Conservation (phyloP, 805 yeast species). For the Pichia insulana region DNA sequence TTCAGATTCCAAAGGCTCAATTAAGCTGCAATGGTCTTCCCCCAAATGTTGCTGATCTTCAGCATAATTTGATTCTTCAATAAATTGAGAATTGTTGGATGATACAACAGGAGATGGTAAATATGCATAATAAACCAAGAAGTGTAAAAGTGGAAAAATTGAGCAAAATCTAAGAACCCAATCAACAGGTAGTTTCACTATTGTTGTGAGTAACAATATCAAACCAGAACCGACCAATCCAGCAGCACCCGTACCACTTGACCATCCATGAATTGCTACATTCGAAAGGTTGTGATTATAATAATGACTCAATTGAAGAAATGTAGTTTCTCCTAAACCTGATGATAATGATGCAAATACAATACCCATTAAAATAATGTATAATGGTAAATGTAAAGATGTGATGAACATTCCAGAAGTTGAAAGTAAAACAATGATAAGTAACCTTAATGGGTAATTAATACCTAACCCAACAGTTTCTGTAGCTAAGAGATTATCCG, state of each 20-base stretch:
- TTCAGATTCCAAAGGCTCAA: not conserved
- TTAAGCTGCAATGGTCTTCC: not conserved
- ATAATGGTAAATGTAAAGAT: constrained; percentile 33
- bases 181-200: constrained; percentile 48
- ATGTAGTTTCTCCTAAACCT: constrained; percentile 87
- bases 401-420: constrained; percentile 67
- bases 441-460: constrained; percentile 44
- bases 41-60: too few relatives aligned
- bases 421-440: constrained; percentile 48
- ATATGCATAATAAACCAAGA: constrained; percentile 21
- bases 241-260: constrained; percentile 95
- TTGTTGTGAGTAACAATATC: constrained; percentile 64
- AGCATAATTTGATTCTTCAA: not conserved
- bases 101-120: constrained; percentile 15
- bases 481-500: too few relatives aligned
- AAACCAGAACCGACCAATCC: constrained; percentile 77
- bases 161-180: constrained; percentile 51
- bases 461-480: constrained; percentile 4
- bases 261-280: constrained; percentile 68
- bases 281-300: constrained; percentile 33
- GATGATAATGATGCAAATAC: constrained; percentile 73
- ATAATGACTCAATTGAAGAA: constrained; percentile 77
- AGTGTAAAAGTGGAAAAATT: constrained; percentile 23
- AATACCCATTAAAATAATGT: constrained; percentile 53
- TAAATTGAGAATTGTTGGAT: not conserved